Evolutionary conservation across 352 stramenopile species (phyloP).

Genomic region (Pythium guiyangense): DNA sequence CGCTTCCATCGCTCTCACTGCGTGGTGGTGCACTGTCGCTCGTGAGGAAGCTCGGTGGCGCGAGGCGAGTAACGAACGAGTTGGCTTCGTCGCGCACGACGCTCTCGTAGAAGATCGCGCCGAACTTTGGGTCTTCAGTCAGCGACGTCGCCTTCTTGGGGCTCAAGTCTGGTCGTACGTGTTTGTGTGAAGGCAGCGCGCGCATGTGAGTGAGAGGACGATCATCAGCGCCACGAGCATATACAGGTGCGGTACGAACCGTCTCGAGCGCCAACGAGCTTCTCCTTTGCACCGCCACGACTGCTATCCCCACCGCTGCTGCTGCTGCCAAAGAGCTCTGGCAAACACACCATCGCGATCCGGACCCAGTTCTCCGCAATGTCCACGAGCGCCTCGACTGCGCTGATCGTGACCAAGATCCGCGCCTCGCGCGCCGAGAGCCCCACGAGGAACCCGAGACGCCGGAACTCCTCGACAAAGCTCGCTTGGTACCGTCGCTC

Average conservation of each 20-base stretch:
- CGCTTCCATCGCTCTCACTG: neutral
- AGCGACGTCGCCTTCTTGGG: constrained; percentile 65
- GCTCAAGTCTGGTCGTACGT: constrained; percentile 19
- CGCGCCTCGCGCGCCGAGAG: constrained; percentile 51
- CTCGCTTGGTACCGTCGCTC: constrained; percentile 14
- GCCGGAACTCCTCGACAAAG: constrained; percentile 50
- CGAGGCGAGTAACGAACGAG: constrained; percentile 4
- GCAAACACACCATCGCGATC: constrained; percentile 37
- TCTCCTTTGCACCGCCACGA: neutral
- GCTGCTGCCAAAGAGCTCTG: constrained; percentile 26
- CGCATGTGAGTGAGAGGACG: neutral
- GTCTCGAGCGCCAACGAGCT: neutral
- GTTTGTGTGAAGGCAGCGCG: neutral
- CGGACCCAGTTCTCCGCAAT: constrained; percentile 61
- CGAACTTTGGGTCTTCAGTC: constrained; percentile 67
- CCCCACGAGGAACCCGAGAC: constrained; percentile 50
- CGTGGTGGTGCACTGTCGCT: neutral
- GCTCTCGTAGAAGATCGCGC: constrained; percentile 41
- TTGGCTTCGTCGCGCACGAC: constrained; percentile 21
- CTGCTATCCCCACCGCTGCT: too few relatives aligned
- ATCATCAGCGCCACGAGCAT: neutral
- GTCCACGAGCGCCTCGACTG: constrained; percentile 57
- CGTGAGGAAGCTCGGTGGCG: constrained; percentile 2
- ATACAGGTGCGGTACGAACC: neutral
- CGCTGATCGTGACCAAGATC: constrained; percentile 54